Conservation (phyloP, 2,329 filamentous ascomycete species). For the Colletotrichum simmondsii region DNA sequence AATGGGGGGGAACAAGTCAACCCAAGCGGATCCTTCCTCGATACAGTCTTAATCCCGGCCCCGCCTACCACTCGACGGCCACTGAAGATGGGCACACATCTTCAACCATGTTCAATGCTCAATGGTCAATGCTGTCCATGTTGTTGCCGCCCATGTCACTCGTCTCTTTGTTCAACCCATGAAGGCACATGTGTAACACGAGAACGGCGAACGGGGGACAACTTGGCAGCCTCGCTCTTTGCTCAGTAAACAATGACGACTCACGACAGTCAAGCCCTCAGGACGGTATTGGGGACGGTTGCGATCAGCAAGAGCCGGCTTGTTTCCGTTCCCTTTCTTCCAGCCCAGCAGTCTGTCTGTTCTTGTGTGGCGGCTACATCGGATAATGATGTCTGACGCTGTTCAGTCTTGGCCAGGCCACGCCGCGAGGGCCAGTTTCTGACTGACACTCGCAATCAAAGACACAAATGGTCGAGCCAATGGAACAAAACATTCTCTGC, state of each 20-base stretch:
- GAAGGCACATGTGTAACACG: constrained; percentile 16
- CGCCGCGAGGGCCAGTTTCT: background rate
- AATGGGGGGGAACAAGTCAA: background rate
- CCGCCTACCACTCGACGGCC: constrained; percentile 8
- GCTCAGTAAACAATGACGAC: background rate
- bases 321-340: background rate
- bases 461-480: background rate
- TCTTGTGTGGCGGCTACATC: background rate
- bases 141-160: background rate
- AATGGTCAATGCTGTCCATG: no score
- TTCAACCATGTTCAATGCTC: no score
- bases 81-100: constrained; percentile 7
- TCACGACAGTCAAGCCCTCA: background rate
- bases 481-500: background rate
- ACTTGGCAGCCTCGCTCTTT: background rate
- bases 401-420: background rate
- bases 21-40: constrained; percentile 28
- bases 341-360: background rate
- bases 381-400: background rate
- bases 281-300: background rate
- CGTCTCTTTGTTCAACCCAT: background rate
- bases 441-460: background rate
- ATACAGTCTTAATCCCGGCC: constrained; percentile 31
- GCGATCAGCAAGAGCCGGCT: background rate
- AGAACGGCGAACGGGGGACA: background rate